Conservation (phyloP, 345 rosid genomes). For the Syzygium grande region DNA sequence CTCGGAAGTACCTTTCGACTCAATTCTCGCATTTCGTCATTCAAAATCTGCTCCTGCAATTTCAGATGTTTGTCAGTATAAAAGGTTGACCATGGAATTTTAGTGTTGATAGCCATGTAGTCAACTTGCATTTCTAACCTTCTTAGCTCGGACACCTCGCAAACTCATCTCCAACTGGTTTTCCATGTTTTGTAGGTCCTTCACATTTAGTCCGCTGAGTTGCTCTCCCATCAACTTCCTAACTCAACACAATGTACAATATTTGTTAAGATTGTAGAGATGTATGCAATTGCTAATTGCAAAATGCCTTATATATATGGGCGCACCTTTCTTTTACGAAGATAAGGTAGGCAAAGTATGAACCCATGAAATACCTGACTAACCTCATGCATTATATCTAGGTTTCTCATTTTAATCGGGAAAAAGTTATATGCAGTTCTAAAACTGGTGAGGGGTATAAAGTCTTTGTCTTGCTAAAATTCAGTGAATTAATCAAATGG, state of each 20-base stretch:
- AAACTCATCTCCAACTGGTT: slow-evolving; percentile 58
- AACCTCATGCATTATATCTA: not conserved
- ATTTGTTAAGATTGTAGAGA: not conserved
- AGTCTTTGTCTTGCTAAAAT: not conserved
- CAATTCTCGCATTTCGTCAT: slow-evolving; percentile 4
- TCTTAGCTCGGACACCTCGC: slow-evolving; percentile 53
- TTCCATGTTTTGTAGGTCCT: slow-evolving; percentile 52
- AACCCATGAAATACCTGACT: not conserved
- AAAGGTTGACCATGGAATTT: not conserved
- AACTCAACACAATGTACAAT: slow-evolving; percentile 5
- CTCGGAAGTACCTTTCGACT: slow-evolving; percentile 3
- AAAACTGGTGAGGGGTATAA: not conserved
- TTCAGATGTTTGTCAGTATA: not conserved
- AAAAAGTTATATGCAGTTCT: not conserved
- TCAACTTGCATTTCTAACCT: slow-evolving; percentile 23
- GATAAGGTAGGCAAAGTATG: not conserved
- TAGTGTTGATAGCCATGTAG: not conserved
- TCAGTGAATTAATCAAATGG: not conserved
- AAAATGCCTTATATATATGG: not conserved
- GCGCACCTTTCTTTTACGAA: not conserved
- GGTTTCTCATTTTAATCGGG: not conserved
- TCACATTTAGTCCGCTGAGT: slow-evolving; percentile 46
- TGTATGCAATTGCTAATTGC: not conserved
- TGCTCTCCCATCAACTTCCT: slow-evolving; percentile 76
- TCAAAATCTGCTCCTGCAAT: slow-evolving; percentile 6